phyloP scores from a whole-genome alignment of 1,284 basidiomycete species.

The Naganishia liquefaciens region DNA sequence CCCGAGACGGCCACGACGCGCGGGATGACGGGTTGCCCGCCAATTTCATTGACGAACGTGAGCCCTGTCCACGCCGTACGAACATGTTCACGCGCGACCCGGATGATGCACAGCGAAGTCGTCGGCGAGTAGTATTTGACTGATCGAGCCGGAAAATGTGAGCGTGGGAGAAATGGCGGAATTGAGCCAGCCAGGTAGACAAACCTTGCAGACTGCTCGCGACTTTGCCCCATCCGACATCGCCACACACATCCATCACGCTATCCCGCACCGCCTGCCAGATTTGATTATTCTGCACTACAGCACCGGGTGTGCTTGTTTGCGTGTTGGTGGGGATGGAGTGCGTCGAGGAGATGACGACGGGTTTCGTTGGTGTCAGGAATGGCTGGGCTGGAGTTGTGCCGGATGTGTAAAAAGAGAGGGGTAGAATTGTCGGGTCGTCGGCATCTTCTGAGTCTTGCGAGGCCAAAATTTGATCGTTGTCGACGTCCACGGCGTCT shows the following conservation, averaged over 20 bases:
- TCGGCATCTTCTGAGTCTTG: constrained; percentile 24
- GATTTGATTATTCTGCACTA: constrained; percentile 56
- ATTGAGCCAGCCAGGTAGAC: constrained; percentile 32
- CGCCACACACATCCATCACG: constrained; percentile 71
- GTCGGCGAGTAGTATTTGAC: constrained; percentile 79
- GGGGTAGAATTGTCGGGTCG: constrained; percentile 18
- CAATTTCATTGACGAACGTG: constrained; percentile 64
- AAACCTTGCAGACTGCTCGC: constrained; percentile 66
- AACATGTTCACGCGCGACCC: constrained; percentile 72
- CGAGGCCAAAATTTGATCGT: neutral
- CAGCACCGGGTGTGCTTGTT: constrained; percentile 15
- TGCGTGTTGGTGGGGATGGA: constrained; percentile 17
- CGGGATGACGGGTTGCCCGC: constrained; percentile 63
- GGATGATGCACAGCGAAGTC: constrained; percentile 73
- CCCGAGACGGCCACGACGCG: constrained; percentile 74
- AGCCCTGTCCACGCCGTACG: constrained; percentile 70
- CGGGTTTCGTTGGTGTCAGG: constrained; percentile 28
- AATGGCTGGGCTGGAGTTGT: constrained; percentile 11
- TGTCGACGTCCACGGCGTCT: constrained; percentile 14
- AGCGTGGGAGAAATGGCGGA: neutral
- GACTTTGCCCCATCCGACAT: constrained; percentile 75
- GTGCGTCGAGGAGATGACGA: constrained; percentile 12
- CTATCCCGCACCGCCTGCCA: constrained; percentile 68
- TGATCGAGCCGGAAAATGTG: constrained; percentile 44
- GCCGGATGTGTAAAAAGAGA: constrained; percentile 24